Evolutionary conservation across 441 rosid genomes (phyloP).

Genomic region (Dalechampia spathulata): DNA sequence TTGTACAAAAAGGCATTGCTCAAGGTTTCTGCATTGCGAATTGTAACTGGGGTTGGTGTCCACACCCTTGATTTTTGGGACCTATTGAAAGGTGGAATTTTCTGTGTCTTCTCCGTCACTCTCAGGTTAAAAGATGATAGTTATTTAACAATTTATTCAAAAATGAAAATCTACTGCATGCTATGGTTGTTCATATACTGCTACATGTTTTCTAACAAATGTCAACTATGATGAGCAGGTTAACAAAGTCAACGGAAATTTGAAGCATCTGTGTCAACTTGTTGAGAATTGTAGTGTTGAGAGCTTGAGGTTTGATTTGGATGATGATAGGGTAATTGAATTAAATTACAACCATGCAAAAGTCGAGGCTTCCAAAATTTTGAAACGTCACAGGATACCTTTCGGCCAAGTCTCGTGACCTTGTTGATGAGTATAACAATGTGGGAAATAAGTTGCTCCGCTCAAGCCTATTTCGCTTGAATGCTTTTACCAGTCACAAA

Average conservation of each 20-base stretch:
- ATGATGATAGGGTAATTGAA: conserved; percentile 65
- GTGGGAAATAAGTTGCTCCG: too few relatives aligned
- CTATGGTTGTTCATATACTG: neutral
- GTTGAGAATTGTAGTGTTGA: conserved; percentile 49
- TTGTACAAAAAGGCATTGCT: neutral
- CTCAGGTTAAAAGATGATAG: too few relatives aligned
- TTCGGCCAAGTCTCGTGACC: conserved; percentile 50
- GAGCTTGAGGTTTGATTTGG: conserved; percentile 67
- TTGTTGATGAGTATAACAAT: conserved; percentile 4
- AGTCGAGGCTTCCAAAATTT: conserved; percentile 55
- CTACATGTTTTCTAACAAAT: conserved; percentile 10
- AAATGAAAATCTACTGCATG: neutral
- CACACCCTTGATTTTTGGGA: neutral
- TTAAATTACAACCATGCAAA: conserved; percentile 51
- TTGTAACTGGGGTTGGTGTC: neutral
- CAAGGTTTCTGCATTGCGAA: neutral
- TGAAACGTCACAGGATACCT: conserved; percentile 71
- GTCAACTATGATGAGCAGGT: conserved; percentile 42
- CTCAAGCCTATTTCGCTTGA: too few relatives aligned
- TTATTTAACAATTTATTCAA: neutral
- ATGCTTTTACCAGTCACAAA: too few relatives aligned
- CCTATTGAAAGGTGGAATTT: too few relatives aligned
- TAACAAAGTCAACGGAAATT: conserved; percentile 67
- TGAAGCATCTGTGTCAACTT: conserved; percentile 63
- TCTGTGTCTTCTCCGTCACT: too few relatives aligned